phyloP scores from a whole-genome alignment of 1,284 basidiomycete species.

The Ceratobasidium sp. region DNA sequence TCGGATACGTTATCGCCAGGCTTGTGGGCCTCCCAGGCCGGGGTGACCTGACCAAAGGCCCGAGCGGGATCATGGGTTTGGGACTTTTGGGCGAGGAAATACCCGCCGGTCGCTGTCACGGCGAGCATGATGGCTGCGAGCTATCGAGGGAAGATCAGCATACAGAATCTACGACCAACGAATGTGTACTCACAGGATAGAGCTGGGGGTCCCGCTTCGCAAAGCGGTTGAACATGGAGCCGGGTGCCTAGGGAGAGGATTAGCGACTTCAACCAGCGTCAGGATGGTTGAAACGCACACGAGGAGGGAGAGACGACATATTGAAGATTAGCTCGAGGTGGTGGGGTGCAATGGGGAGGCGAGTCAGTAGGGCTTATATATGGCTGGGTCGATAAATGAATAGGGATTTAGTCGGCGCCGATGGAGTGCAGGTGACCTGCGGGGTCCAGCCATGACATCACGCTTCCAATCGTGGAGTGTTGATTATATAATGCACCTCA shows the following conservation, averaged over 20 bases:
- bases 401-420: not conserved
- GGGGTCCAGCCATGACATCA: constrained; percentile 32
- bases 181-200: constrained; percentile 36
- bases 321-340: not conserved
- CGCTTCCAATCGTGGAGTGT: not conserved
- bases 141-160: constrained; percentile 11
- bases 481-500: not conserved
- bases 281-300: constrained; percentile 8
- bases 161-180: not conserved
- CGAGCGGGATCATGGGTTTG: constrained; percentile 33
- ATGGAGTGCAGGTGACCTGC: constrained; percentile 33
- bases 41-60: constrained; percentile 42
- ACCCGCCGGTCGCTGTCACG: constrained; percentile 27
- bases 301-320: constrained; percentile 40
- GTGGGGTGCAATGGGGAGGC: not conserved
- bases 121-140: constrained; percentile 41
- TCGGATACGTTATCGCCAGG: constrained; percentile 38
- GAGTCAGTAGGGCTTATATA: constrained; percentile 16
- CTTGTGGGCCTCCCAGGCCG: constrained; percentile 43
- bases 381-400: not conserved
- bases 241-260: constrained; percentile 23
- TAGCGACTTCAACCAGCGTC: not conserved
- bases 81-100: constrained; percentile 40
- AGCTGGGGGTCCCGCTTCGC: constrained; percentile 48
- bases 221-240: constrained; percentile 43